A percentile compares a stretch with the other conserved stretches of the same genome.
Conservation (phyloP, 2,329 filamentous ascomycete species). For the Hymenoscyphus scutula region DNA sequence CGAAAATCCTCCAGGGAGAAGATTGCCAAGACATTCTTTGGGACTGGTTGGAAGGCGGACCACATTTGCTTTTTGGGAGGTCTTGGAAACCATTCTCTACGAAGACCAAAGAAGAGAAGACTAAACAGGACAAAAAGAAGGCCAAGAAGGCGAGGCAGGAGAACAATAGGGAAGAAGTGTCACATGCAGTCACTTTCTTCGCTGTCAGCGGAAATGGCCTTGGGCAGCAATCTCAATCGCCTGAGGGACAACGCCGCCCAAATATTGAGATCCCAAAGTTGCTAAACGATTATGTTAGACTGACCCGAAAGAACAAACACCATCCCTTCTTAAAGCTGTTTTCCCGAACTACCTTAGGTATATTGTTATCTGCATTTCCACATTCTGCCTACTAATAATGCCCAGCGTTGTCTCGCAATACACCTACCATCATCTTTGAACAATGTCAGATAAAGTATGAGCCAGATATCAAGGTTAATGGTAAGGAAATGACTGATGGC, state of each 20-base stretch:
- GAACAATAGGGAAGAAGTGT: conserved; percentile 23
- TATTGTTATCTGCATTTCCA: conserved; percentile 11
- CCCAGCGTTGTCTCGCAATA: conserved; percentile 46
- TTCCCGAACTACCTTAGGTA: conserved; percentile 55
- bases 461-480: conserved; percentile 27
- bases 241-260: conserved; percentile 5
- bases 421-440: conserved; percentile 42
- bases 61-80: conserved; percentile 31
- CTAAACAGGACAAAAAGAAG: conserved; percentile 39
- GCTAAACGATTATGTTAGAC: conserved; percentile 51
- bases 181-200: conserved; percentile 52
- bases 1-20: conserved; percentile 34
- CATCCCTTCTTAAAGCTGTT: conserved; percentile 57
- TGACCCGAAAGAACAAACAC: conserved; percentile 42
- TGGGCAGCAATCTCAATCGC: neutral
- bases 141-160: conserved; percentile 40
- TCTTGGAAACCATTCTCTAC: conserved; percentile 33
- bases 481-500: conserved; percentile 62
- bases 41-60: conserved; percentile 39
- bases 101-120: conserved; percentile 27
- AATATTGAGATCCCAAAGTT: conserved; percentile 42
- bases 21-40: conserved; percentile 38
- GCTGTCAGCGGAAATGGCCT: conserved; percentile 45
- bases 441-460: conserved; percentile 44
- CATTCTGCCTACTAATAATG: conserved; percentile 11